These are phyloP conservation scores for Citrus inodora DNA, from an alignment of 345 rosid species.

Conservation along the genomic window DNA sequence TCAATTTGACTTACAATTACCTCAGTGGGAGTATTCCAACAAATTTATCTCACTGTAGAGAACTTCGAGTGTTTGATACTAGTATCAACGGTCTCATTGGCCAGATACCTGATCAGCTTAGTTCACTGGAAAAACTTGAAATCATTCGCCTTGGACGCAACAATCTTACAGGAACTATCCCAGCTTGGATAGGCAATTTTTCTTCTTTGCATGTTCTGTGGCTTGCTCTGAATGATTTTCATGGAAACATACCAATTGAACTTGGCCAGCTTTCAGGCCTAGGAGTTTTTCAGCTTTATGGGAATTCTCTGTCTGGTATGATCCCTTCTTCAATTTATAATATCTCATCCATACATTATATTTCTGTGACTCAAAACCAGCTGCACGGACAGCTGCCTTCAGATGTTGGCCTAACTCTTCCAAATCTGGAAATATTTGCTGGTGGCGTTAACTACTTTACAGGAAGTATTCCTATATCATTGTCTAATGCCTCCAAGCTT, in stretches of 20 bases:
- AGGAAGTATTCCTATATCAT: not conserved
- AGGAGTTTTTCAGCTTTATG: not conserved
- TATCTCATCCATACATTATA: slow-evolving; percentile 9
- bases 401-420: slow-evolving; percentile 18
- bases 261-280: slow-evolving; percentile 4
- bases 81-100: not conserved
- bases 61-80: not conserved
- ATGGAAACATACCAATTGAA: slow-evolving; percentile 15
- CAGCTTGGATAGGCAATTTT: slow-evolving; percentile 18
- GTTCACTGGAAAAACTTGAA: not conserved
- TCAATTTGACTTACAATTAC: not conserved
- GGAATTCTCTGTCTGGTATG: slow-evolving; percentile 11
- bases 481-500: slow-evolving; percentile 10
- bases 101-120: not conserved
- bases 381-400: slow-evolving; percentile 10
- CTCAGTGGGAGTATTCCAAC: not conserved
- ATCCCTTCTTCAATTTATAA: slow-evolving; percentile 18
- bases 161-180: slow-evolving; percentile 12
- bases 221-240: not conserved
- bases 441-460: not conserved
- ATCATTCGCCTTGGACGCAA: not conserved
- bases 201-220: slow-evolving; percentile 1
- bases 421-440: slow-evolving; percentile 1
- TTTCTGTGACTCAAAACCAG: slow-evolving; percentile 9
- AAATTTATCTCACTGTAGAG: slow-evolving; percentile 6